Evolutionary conservation across 2,329 filamentous ascomycete species (phyloP), one percentile per base, ranked within the genome.

Genomic region (Stachybotrys echinatus): DNA sequence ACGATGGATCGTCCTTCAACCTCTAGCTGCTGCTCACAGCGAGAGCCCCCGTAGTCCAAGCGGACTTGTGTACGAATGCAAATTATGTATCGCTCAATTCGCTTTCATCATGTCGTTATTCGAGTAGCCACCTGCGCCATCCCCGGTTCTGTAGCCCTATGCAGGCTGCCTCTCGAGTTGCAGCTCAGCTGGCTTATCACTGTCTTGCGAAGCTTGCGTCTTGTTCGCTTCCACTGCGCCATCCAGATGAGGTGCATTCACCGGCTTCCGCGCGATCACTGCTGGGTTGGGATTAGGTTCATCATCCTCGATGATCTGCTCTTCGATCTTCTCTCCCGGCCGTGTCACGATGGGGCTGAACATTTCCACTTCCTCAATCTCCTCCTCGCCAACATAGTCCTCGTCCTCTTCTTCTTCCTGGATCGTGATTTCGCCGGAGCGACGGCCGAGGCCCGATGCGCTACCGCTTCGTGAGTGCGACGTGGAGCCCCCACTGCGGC

Each of bases 391-490:
- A 8, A 34, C 27, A 14, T 10, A 34, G 21, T 66, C 69, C 7
- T 65, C 60, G 14, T 79, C 77, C 54, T 85, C 82, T 31, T 84
- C 81, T 55, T 81, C 82, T 55, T 86, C 83, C 54, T 84, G 77
- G 31, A 87, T 86, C n/a, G 84, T 84, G 48, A 89, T 84, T 67
- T 92, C 88, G 8, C 83, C 85, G 49, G 87, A 91, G 21, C 84
- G 73, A 23, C 88, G 74, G 0, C 86, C 87, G 47, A 84, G 68
- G 0, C 77, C 79, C 21, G 73, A 81, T 3, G 83, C 79, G 58
- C 87, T 90, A 2, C 79, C 79, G 67, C 73, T 85, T 50, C 78
- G 75, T 66, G 77, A 72, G 58, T 80, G 70, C 48, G 74, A 66
- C 20, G 67, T 65, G 6, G 66, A 65, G 18, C 60, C 54, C 2